Evolutionary conservation across 495 filamentous ascomycete genomes (phyloP), one percentile per base, ranked within the genome.

Genomic region (Aspergillus sclerotioniger): DNA sequence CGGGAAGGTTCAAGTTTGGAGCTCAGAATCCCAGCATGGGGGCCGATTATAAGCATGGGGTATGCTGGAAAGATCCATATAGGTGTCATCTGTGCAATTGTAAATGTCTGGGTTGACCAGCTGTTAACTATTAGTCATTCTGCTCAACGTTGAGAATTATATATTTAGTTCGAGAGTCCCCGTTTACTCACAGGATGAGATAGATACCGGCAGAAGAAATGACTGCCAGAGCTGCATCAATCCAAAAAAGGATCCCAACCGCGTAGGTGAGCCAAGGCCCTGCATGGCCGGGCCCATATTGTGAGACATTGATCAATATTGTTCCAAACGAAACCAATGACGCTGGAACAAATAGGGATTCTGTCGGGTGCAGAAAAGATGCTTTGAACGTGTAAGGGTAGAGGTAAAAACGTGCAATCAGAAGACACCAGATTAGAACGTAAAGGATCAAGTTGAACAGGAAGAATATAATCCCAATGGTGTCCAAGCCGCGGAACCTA

Each of bases 31-130:
- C 81, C 80, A 47, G 89, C 90, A 67, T 89, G 84, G 0, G 90
- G 90, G 8, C 89, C 91, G 6, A 88, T 82, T 0, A 96, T 83
- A 6, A 96, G 82, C 55, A 95, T 82, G 0, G 91, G 91, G 61
- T 96, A 96, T 0, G 89, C 90, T 0, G 91, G 91, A 58, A 96
- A 96, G 33, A 96, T 91, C 91, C 90, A 96, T 47, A 93, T 84
- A 0, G 91, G 91, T 0, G 91, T 96, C 91, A 96, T 96, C 33
- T 87, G 84, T 17, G 86, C 84, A 33, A 96, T 90, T 2, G 90
- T 91, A 63, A 92, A 93, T 20, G 87, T 83, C 61, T 84, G 81
- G 1, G 85, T 87, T 28, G 84, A 86, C 85, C 85, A 88, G 55
- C 84, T 86, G 45, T 7, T 25, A 3, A n/a, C 1, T 8, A 43